A percentile compares a stretch with the other conserved stretches of the same genome.
These are phyloP conservation scores for Didymosphaeria variabile DNA, from an alignment of 2,329 filamentous ascomycete species.

Conservation along the genomic window DNA sequence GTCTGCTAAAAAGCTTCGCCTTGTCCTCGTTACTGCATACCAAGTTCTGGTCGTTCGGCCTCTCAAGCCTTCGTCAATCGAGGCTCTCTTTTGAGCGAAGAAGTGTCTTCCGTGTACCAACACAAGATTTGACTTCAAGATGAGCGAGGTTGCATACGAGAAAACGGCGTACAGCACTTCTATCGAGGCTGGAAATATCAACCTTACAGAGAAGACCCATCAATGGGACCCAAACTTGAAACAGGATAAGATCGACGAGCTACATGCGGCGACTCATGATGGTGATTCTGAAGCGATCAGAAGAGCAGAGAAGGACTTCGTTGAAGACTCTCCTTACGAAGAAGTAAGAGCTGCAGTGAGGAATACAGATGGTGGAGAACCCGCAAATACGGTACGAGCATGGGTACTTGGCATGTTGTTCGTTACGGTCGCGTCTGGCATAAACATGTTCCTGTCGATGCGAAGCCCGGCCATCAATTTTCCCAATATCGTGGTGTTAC, in stretches of 20 bases:
- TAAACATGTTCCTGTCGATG: slow-evolving; percentile 71
- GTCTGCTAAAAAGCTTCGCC: not conserved
- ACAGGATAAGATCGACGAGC: slow-evolving; percentile 31
- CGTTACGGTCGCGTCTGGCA: slow-evolving; percentile 53
- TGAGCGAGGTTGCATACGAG: slow-evolving; percentile 10
- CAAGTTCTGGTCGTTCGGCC: not conserved
- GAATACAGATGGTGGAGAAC: slow-evolving; percentile 55
- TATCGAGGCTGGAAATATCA: slow-evolving; percentile 12
- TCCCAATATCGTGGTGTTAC: slow-evolving; percentile 68
- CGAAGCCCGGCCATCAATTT: slow-evolving; percentile 69
- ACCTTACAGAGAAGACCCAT: slow-evolving; percentile 26
- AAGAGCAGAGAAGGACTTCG: slow-evolving; percentile 25
- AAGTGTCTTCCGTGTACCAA: not conserved
- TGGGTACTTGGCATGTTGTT: slow-evolving; percentile 58
- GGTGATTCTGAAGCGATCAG: slow-evolving; percentile 28
- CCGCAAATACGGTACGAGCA: slow-evolving; percentile 56
- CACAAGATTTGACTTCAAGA: not conserved
- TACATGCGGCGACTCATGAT: slow-evolving; percentile 26
- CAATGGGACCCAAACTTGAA: slow-evolving; percentile 35
- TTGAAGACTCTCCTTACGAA: slow-evolving; percentile 30
- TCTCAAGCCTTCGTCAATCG: not conserved
- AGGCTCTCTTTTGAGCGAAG: not conserved
- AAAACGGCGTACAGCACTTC: slow-evolving; percentile 16
- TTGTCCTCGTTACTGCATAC: not conserved
- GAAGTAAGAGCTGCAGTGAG: slow-evolving; percentile 55